Conservation (phyloP, 495 filamentous ascomycete species). For the Amphirosellinia nigrospora region DNA sequence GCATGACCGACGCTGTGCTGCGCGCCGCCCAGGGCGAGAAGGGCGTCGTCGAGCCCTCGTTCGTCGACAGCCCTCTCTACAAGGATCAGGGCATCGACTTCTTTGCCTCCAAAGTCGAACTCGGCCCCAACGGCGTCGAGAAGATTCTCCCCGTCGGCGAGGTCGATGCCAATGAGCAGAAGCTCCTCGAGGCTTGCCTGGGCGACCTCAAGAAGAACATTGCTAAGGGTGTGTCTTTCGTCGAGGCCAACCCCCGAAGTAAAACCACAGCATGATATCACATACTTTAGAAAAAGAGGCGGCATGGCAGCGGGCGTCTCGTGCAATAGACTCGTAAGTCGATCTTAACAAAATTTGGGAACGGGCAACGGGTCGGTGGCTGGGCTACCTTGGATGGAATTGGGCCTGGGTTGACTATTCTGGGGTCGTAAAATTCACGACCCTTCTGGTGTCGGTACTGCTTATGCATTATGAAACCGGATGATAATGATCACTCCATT, state of each 20-base stretch:
- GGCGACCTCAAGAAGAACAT: conserved; percentile 85
- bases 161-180: conserved; percentile 83
- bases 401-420: conserved; percentile 18
- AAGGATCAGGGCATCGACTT: conserved; percentile 96
- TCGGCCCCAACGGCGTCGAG: conserved; percentile 95
- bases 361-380: not conserved
- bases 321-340: conserved; percentile 23
- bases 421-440: conserved; percentile 25
- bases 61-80: conserved; percentile 95
- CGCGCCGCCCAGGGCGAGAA: conserved; percentile 92
- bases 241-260: conserved; percentile 60
- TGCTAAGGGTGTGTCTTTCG: conserved; percentile 61
- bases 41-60: conserved; percentile 94
- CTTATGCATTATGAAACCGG: not conserved
- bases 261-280: conserved; percentile 38
- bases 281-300: conserved; percentile 9
- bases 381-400: conserved; percentile 9
- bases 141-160: conserved; percentile 86
- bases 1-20: conserved; percentile 94
- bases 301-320: conserved; percentile 24
- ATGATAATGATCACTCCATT: not conserved
- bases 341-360: conserved; percentile 6
- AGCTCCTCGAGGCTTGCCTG: conserved; percentile 83
- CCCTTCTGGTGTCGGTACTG: conserved; percentile 16
- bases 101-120: conserved; percentile 92